Conservation (phyloP, 2,329 filamentous ascomycete species). For the Fusarium illudens region DNA sequence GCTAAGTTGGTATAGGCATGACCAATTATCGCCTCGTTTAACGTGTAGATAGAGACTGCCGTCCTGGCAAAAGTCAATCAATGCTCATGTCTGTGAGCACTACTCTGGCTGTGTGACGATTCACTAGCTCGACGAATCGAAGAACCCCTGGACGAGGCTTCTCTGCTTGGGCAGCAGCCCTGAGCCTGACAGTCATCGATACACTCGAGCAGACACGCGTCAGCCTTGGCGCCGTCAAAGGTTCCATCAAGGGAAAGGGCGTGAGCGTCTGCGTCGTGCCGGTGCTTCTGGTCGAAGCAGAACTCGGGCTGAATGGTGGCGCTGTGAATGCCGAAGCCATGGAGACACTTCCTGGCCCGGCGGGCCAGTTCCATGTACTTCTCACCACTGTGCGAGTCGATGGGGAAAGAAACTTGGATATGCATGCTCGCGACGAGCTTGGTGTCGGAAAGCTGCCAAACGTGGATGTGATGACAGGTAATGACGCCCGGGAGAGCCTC, state of each 20-base stretch:
- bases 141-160: slow-evolving; percentile 46
- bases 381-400: slow-evolving; percentile 78
- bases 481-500: slow-evolving; percentile 83
- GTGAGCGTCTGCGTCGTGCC: slow-evolving; percentile 49
- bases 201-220: slow-evolving; percentile 59
- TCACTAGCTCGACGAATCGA: slow-evolving; percentile 50
- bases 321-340: slow-evolving; percentile 95
- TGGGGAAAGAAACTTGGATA: slow-evolving; percentile 89
- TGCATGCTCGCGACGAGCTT: slow-evolving; percentile 94
- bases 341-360: slow-evolving; percentile 85
- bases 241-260: slow-evolving; percentile 49
- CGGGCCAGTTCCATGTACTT: slow-evolving; percentile 92
- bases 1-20: not conserved
- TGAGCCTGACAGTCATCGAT: slow-evolving; percentile 50
- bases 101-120: slow-evolving; percentile 41
- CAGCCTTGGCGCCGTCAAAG: slow-evolving; percentile 41
- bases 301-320: slow-evolving; percentile 98
- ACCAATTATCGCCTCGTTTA: not conserved
- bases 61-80: not conserved
- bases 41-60: not conserved
- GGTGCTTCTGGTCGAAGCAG: slow-evolving; percentile 61
- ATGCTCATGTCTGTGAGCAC: slow-evolving; percentile 30
- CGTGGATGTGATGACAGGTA: slow-evolving; percentile 93
- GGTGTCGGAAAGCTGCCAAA: slow-evolving; percentile 96
- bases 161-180: slow-evolving; percentile 45